These are phyloP conservation scores for Hymenoscyphus scutula DNA, from an alignment of 2,329 filamentous ascomycete genomes.

Conservation along the genomic window DNA sequence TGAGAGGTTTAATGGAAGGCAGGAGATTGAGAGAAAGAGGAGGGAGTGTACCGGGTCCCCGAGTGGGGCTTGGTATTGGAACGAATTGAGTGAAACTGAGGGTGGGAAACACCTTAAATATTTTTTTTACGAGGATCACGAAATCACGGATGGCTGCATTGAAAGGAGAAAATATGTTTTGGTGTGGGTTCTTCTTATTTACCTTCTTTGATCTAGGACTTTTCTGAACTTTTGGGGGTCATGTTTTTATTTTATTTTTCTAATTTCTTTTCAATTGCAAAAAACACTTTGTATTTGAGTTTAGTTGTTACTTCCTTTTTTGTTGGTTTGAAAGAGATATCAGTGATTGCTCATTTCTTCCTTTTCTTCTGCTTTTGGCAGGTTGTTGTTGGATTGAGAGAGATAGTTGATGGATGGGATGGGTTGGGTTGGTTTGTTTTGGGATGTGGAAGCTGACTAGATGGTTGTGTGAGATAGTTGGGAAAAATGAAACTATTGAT, in stretches of 20 bases:
- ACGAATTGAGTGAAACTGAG: slow-evolving; percentile 5
- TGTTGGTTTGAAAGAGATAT: background rate
- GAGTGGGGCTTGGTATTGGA: slow-evolving; percentile 55
- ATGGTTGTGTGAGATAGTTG: background rate
- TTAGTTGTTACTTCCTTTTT: background rate
- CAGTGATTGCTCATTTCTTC: too few relatives aligned
- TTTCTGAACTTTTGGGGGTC: background rate
- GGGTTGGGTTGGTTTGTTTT: background rate
- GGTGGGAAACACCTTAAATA: background rate
- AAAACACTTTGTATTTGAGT: background rate
- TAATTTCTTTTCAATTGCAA: background rate
- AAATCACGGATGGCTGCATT: slow-evolving; percentile 8
- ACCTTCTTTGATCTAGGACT: background rate
- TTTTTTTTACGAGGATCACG: slow-evolving; percentile 9
- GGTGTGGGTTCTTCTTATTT: background rate
- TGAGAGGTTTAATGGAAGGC: slow-evolving; percentile 93
- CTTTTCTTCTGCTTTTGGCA: background rate
- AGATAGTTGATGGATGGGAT: background rate
- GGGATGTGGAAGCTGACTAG: too few relatives aligned
- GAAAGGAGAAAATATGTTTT: background rate
- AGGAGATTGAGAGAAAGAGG: slow-evolving; percentile 76
- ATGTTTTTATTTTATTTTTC: background rate
- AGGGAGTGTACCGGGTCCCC: slow-evolving; percentile 38
- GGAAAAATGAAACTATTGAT: background rate
- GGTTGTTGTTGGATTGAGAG: background rate